These are phyloP conservation scores for Suillus subluteus DNA, from an alignment of 768 basidiomycete species.

Conservation along the genomic window DNA sequence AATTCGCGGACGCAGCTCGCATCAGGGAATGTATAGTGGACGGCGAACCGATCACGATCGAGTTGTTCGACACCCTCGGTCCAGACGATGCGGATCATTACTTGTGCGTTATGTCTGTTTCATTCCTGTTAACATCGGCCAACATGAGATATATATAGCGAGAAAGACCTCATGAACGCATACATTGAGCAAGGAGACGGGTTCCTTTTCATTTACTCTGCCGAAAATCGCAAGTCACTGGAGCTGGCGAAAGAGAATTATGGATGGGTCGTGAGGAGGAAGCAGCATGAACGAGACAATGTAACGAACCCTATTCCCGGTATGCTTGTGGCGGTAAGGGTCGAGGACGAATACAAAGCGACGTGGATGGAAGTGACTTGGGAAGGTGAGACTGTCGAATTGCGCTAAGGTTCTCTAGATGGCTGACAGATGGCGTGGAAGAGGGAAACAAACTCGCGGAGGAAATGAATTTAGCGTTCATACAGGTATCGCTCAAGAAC, in stretches of 20 bases:
- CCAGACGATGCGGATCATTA: not conserved
- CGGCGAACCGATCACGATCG: not conserved
- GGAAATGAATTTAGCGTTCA: conserved; percentile 3
- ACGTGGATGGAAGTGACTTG: conserved; percentile 8
- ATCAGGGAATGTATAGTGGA: conserved; percentile 5
- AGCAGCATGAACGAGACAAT: conserved; percentile 6
- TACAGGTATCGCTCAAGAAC: conserved; percentile 9
- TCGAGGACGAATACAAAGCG: not conserved
- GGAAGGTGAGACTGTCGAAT: not conserved
- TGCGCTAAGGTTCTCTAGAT: not conserved
- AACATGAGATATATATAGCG: not conserved
- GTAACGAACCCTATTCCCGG: conserved; percentile 6
- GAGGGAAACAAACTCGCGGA: conserved; percentile 2
- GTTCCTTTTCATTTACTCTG: conserved; percentile 6
- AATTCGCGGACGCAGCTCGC: not conserved
- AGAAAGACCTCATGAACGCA: not conserved
- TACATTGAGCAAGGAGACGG: conserved; percentile 1
- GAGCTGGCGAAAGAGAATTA: conserved; percentile 8
- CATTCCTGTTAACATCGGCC: not conserved
- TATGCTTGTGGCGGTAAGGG: conserved; percentile 3
- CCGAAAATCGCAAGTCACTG: conserved; percentile 5
- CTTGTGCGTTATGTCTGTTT: not conserved
- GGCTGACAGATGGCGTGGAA: not conserved
- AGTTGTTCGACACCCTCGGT: conserved; percentile 3
- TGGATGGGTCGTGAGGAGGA: not conserved